A percentile compares a stretch with the other conserved stretches of the same genome.
phyloP scores from a whole-genome alignment of 495 filamentous ascomycete species.

The Rhizodiscina lignyota region DNA sequence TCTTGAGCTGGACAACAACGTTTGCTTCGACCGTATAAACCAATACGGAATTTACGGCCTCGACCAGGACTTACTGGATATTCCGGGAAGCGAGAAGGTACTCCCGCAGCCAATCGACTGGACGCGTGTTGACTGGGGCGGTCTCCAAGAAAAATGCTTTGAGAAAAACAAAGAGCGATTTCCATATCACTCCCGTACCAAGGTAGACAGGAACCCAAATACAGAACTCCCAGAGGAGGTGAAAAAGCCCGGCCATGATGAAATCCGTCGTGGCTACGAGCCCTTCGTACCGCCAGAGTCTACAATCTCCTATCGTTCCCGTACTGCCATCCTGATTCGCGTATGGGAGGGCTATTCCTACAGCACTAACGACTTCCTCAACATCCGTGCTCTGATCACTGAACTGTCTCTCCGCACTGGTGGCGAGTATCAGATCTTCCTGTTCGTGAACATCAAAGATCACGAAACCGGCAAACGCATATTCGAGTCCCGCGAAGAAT shows the following conservation, averaged over 20 bases:
- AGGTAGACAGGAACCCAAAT: slow-evolving; percentile 2
- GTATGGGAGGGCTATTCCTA: slow-evolving; percentile 51
- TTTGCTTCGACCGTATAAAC: slow-evolving; percentile 38
- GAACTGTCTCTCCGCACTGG: slow-evolving; percentile 59
- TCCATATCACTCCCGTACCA: slow-evolving; percentile 10
- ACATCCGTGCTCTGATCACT: slow-evolving; percentile 55
- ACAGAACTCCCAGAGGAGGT: background rate
- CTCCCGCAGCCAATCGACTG: slow-evolving; percentile 34
- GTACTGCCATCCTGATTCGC: slow-evolving; percentile 57
- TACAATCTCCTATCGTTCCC: slow-evolving; percentile 16
- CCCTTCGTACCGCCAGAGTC: background rate
- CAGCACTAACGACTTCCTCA: slow-evolving; percentile 51
- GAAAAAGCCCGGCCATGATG: background rate
- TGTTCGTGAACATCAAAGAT: slow-evolving; percentile 61
- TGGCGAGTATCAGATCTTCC: slow-evolving; percentile 59
- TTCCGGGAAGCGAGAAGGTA: slow-evolving; percentile 20
- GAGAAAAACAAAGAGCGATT: slow-evolving; percentile 47
- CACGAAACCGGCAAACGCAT: slow-evolving; percentile 34
- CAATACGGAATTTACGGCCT: slow-evolving; percentile 37
- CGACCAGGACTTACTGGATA: slow-evolving; percentile 19
- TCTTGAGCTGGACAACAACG: slow-evolving; percentile 25
- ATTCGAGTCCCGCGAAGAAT: slow-evolving; percentile 33
- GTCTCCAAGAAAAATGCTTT: slow-evolving; percentile 47
- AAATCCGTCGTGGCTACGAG: slow-evolving; percentile 3
- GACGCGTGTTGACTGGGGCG: slow-evolving; percentile 53